These are phyloP conservation scores for Adansonia digitata DNA, from an alignment of 345 rosid genomes.

Conservation along the genomic window DNA sequence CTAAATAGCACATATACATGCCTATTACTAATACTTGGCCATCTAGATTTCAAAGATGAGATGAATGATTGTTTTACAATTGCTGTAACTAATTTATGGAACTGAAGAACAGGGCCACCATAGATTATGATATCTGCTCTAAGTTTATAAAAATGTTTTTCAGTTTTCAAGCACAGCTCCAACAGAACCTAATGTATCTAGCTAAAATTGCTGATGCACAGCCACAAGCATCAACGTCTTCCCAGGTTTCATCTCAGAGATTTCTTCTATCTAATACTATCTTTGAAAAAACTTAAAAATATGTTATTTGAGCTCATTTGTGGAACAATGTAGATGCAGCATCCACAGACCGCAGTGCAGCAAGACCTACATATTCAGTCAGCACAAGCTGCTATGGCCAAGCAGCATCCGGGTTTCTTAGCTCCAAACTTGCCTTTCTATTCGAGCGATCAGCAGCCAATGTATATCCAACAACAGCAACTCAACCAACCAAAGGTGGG, in stretches of 20 bases:
- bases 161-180: constrained; percentile 36
- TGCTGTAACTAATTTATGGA: not conserved
- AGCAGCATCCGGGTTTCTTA: constrained; percentile 4
- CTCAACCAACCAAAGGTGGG: constrained; percentile 8
- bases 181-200: constrained; percentile 32
- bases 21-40: not conserved
- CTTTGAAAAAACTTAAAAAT: not conserved
- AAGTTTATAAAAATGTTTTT: not conserved
- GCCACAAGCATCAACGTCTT: constrained; percentile 19
- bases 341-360: no score
- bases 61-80: not conserved
- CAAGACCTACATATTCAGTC: constrained; percentile 17
- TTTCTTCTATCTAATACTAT: not conserved
- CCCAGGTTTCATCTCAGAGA: constrained; percentile 12
- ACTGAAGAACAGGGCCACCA: not conserved
- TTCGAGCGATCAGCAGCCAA: constrained; percentile 11
- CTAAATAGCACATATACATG: not conserved
- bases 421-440: constrained; percentile 10
- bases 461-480: constrained; percentile 7
- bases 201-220: constrained; percentile 34
- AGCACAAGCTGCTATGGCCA: constrained; percentile 21
- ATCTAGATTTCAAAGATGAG: not conserved
- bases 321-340: constrained; percentile 6
- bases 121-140: not conserved
- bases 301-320: not conserved